These are phyloP conservation scores for Russula ochroleuca DNA, from an alignment of 768 basidiomycete species.

Conservation along the genomic window DNA sequence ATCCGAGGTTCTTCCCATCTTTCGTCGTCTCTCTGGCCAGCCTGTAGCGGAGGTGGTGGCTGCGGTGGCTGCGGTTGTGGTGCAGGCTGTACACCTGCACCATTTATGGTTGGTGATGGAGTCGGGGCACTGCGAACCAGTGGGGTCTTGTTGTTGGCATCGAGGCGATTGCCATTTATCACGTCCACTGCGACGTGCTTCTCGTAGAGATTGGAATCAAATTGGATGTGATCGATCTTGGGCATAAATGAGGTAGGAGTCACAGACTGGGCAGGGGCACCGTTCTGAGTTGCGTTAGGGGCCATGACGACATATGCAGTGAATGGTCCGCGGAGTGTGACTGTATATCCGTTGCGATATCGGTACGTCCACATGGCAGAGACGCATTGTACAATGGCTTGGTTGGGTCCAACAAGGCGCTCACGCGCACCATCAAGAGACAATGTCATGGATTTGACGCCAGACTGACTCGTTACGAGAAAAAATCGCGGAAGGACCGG, in stretches of 20 bases:
- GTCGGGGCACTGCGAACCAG: constrained; percentile 25
- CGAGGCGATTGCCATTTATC: constrained; percentile 48
- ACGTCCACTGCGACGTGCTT: constrained; percentile 68
- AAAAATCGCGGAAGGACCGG: constrained; percentile 82
- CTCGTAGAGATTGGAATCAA: constrained; percentile 68
- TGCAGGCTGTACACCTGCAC: constrained; percentile 7
- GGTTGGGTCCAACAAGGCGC: constrained; percentile 45
- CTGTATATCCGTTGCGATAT: constrained; percentile 74
- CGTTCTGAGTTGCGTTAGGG: constrained; percentile 28
- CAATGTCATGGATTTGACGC: constrained; percentile 80
- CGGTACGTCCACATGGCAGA: constrained; percentile 77
- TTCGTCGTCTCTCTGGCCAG: constrained; percentile 43
- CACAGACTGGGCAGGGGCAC: constrained; percentile 21
- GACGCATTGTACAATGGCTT: constrained; percentile 62
- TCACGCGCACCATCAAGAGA: constrained; percentile 75
- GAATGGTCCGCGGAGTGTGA: constrained; percentile 71
- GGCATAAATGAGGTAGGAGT: constrained; percentile 36
- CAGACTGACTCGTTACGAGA: constrained; percentile 78
- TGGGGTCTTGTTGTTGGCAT: constrained; percentile 36
- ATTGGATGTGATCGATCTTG: constrained; percentile 70
- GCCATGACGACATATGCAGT: constrained; percentile 54
- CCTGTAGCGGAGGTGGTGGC: constrained; percentile 22
- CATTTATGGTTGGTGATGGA: constrained; percentile 31
- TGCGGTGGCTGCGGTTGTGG: constrained; percentile 9
- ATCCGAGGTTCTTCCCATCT: constrained; percentile 62